Evolutionary conservation across 306 rosid species (phyloP).

Genomic region (Elaeagnus macrophylla): DNA sequence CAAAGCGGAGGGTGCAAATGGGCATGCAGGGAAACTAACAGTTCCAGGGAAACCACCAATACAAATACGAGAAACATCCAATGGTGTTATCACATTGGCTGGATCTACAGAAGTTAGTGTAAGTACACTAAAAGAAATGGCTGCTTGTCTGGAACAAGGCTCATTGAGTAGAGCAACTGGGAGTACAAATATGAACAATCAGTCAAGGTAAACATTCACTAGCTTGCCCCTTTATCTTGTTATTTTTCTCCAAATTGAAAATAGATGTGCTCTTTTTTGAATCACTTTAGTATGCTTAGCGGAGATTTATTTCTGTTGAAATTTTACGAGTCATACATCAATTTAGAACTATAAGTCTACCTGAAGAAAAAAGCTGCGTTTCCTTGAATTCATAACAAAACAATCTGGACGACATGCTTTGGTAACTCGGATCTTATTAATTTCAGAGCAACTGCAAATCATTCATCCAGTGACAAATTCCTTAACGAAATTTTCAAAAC

Average conservation of each 20-base stretch:
- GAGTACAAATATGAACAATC: conserved; percentile 98
- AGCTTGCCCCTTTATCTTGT: background rate
- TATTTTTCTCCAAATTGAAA: background rate
- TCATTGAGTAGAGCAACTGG: conserved; percentile 95
- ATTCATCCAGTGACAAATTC: no score
- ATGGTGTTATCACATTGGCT: conserved; percentile 94
- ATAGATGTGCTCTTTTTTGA: background rate
- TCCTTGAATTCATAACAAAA: no score
- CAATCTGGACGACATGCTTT: no score
- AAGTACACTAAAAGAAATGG: conserved; percentile 77
- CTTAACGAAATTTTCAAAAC: no score
- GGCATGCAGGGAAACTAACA: conserved; percentile 62
- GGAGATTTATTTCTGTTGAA: no score
- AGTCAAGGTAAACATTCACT: conserved; percentile 62
- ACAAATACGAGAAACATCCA: conserved; percentile 98
- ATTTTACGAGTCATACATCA: no score
- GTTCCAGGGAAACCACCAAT: conserved; percentile 82
- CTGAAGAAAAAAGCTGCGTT: no score
- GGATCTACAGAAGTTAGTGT: conserved; percentile 97
- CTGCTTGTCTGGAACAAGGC: conserved; percentile 95
- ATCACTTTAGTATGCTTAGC: background rate
- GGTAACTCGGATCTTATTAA: no score
- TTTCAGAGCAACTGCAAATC: no score
- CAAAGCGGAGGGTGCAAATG: conserved; percentile 79
- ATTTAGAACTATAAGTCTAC: no score